Evolutionary conservation across 352 stramenopile genomes (phyloP).

Genomic region (Phytophthora vignae): DNA sequence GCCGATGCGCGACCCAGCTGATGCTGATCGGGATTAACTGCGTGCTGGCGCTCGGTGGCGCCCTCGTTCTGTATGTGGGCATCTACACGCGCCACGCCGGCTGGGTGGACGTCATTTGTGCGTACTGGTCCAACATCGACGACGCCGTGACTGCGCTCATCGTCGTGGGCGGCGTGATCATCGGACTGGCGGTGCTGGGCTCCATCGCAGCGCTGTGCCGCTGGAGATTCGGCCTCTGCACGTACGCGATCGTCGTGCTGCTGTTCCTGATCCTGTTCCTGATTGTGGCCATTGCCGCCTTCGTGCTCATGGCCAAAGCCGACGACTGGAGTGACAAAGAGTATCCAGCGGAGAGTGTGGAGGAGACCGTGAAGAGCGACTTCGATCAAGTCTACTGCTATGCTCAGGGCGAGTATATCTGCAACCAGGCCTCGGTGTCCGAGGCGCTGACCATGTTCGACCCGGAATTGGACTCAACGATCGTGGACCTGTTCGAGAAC

Average conservation of each 20-base stretch:
- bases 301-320: conserved; percentile 52
- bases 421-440: conserved; percentile 54
- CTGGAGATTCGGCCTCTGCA: conserved; percentile 60
- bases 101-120: conserved; percentile 64
- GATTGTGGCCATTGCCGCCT: conserved; percentile 52
- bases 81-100: conserved; percentile 50
- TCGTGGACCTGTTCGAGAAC: conserved; percentile 44
- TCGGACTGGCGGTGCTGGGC: conserved; percentile 62
- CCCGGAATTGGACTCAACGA: conserved; percentile 36
- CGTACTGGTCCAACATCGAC: conserved; percentile 59
- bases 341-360: conserved; percentile 60
- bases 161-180: conserved; percentile 59
- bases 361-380: conserved; percentile 56
- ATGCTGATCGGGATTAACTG: conserved; percentile 70
- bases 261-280: conserved; percentile 63
- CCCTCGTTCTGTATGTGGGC: conserved; percentile 61
- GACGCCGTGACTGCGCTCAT: conserved; percentile 57
- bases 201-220: conserved; percentile 61
- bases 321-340: conserved; percentile 52
- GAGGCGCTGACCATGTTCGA: conserved; percentile 63
- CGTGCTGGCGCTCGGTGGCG: conserved; percentile 59
- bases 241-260: conserved; percentile 65
- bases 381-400: conserved; percentile 83
- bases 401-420: conserved; percentile 74
- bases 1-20: conserved; percentile 37